Percentiles rank a stretch among this genome's conserved stretches.
Evolutionary conservation across 257 asterid species (phyloP).

Genomic region (Rauvolfia tetraphylla): DNA sequence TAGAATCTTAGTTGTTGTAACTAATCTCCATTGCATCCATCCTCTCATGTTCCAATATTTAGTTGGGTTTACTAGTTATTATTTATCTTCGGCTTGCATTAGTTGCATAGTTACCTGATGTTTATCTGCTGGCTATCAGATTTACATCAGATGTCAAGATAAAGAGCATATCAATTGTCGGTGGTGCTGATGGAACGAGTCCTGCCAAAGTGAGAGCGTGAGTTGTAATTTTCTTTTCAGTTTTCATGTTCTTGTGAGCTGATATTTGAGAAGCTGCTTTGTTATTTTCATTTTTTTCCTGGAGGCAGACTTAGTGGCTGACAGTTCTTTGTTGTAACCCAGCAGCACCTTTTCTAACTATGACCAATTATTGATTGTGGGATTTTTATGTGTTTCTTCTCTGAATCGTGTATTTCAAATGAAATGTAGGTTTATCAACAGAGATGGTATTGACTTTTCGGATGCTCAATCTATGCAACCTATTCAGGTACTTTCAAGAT

Average conservation of each 20-base stretch:
- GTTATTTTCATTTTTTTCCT: too few relatives aligned
- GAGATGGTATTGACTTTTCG: slow-evolving; percentile 93
- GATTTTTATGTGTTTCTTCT: slow-evolving; percentile 11
- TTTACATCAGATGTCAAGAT: slow-evolving; percentile 94
- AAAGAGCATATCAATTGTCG: slow-evolving; percentile 89
- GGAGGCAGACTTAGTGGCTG: neutral
- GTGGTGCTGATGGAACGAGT: slow-evolving; percentile 94
- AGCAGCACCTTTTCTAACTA: neutral
- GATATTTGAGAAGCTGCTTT: slow-evolving; percentile 5
- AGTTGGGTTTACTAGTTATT: neutral
- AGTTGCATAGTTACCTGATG: neutral
- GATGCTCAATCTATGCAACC: slow-evolving; percentile 94
- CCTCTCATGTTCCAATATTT: neutral
- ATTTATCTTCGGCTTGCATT: neutral
- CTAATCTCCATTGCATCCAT: neutral
- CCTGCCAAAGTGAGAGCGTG: slow-evolving; percentile 96
- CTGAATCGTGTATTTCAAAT: slow-evolving; percentile 18
- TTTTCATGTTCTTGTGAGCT: slow-evolving; percentile 16
- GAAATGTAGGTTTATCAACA: slow-evolving; percentile 70
- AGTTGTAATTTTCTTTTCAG: slow-evolving; percentile 32
- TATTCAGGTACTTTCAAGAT: slow-evolving; percentile 58
- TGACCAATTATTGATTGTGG: neutral
- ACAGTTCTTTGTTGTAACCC: neutral
- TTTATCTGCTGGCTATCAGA: slow-evolving; percentile 33
- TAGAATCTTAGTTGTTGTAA: neutral